Evolutionary conservation across 1,139 yeast genomes (phyloP).

Genomic region (Suhomyces chickasaworum): DNA sequence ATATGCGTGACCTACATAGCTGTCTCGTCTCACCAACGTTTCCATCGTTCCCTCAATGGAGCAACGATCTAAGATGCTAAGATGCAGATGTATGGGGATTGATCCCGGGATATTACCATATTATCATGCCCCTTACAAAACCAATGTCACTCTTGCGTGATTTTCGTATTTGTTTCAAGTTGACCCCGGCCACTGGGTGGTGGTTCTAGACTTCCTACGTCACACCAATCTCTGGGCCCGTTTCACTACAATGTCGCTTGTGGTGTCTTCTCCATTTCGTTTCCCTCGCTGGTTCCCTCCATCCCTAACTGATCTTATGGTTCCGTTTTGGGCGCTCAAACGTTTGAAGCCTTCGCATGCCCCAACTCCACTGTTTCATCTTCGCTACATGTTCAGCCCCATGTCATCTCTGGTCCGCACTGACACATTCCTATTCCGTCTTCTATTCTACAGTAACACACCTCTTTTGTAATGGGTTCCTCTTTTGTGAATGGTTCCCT

Average conservation of each 20-base stretch:
- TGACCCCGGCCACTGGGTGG: too few relatives aligned
- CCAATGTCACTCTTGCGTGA: too few relatives aligned
- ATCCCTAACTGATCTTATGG: not conserved
- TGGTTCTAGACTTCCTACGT: too few relatives aligned
- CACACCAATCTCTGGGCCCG: too few relatives aligned
- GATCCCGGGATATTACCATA: too few relatives aligned
- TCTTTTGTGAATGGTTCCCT: too few relatives aligned
- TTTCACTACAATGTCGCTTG: not conserved
- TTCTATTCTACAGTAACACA: too few relatives aligned
- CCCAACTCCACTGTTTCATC: not conserved
- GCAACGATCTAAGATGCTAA: not conserved
- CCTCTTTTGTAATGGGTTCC: too few relatives aligned
- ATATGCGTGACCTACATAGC: not conserved
- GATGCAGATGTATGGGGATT: not conserved
- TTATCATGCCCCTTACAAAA: too few relatives aligned
- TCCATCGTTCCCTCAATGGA: not conserved
- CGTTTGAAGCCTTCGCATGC: not conserved
- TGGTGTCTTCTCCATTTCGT: not conserved
- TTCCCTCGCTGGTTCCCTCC: not conserved
- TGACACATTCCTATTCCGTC: constrained; percentile 3
- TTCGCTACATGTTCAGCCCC: not conserved
- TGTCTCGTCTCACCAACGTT: not conserved
- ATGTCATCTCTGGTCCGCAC: not conserved
- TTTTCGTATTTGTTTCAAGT: too few relatives aligned
- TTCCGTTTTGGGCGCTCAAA: not conserved